phyloP scores from a whole-genome alignment of 2,329 filamentous ascomycete species.

The Ascocoryne sarcoides region DNA sequence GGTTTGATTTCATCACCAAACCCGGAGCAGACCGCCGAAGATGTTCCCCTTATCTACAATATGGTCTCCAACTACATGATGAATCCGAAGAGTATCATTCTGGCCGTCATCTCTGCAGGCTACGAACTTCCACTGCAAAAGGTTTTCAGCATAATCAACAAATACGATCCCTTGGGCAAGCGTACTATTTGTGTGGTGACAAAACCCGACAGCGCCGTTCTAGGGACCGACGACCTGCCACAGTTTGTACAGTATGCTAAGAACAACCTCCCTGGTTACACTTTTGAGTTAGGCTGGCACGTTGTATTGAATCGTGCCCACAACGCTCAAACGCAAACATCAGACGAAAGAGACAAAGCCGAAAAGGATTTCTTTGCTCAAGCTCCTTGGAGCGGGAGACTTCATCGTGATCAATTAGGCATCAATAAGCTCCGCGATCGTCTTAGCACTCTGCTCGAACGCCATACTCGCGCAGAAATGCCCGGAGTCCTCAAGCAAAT shows the following conservation, averaged over 20 bases:
- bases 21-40: slow-evolving; percentile 34
- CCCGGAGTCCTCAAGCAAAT: slow-evolving; percentile 14
- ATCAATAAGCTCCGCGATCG: slow-evolving; percentile 37
- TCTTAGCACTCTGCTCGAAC: slow-evolving; percentile 30
- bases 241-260: slow-evolving; percentile 29
- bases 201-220: slow-evolving; percentile 30
- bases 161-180: slow-evolving; percentile 25
- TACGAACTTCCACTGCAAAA: slow-evolving; percentile 33
- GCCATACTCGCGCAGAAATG: slow-evolving; percentile 12
- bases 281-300: slow-evolving; percentile 38
- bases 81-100: slow-evolving; percentile 35
- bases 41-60: slow-evolving; percentile 36
- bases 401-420: slow-evolving; percentile 5
- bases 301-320: slow-evolving; percentile 36
- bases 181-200: slow-evolving; percentile 37
- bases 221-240: slow-evolving; percentile 28
- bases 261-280: slow-evolving; percentile 30
- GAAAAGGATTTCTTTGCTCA: slow-evolving; percentile 1
- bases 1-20: slow-evolving; percentile 43
- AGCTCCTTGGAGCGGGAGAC: neutral
- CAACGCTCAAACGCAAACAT: neutral
- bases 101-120: slow-evolving; percentile 35
- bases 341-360: slow-evolving; percentile 27
- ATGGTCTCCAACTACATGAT: slow-evolving; percentile 45
- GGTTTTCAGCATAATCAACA: slow-evolving; percentile 29